phyloP scores from a whole-genome alignment of 2,329 filamentous ascomycete species.

The Exophiala xenobiotica region DNA sequence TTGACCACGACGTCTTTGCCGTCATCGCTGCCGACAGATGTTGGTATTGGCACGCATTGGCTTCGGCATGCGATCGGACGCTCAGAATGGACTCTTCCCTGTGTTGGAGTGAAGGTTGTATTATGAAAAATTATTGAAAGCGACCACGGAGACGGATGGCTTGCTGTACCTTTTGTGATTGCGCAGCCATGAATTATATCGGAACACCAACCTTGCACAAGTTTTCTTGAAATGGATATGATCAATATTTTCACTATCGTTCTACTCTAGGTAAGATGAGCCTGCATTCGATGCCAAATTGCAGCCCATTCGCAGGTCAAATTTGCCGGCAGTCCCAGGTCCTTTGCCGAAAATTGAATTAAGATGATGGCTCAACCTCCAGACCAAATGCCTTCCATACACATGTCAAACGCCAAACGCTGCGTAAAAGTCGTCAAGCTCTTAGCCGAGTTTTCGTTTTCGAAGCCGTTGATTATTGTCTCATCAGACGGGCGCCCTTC shows the following conservation, averaged over 20 bases:
- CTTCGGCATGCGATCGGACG: conserved; percentile 75
- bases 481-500: neutral
- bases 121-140: conserved; percentile 17
- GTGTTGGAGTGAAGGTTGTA: conserved; percentile 71
- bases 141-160: no score
- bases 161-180: no score
- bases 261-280: conserved; percentile 22
- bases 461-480: conserved; percentile 2
- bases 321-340: neutral
- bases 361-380: conserved; percentile 3
- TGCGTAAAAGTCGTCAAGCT: conserved; percentile 25
- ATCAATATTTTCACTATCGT: conserved; percentile 17
- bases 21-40: conserved; percentile 52
- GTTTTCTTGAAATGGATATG: neutral
- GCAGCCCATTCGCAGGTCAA: conserved; percentile 9
- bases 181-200: no score
- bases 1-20: conserved; percentile 37
- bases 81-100: conserved; percentile 87
- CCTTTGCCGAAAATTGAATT: conserved; percentile 5
- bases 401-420: conserved; percentile 27
- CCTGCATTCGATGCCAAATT: conserved; percentile 12
- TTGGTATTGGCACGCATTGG: conserved; percentile 81
- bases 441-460: conserved; percentile 1
- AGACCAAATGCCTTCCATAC: conserved; percentile 16
- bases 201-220: no score